A percentile compares a stretch with the other conserved stretches of the same genome.
These are phyloP conservation scores for Dipteronia dyeriana DNA, from an alignment of 345 rosid species.

Conservation along the genomic window DNA sequence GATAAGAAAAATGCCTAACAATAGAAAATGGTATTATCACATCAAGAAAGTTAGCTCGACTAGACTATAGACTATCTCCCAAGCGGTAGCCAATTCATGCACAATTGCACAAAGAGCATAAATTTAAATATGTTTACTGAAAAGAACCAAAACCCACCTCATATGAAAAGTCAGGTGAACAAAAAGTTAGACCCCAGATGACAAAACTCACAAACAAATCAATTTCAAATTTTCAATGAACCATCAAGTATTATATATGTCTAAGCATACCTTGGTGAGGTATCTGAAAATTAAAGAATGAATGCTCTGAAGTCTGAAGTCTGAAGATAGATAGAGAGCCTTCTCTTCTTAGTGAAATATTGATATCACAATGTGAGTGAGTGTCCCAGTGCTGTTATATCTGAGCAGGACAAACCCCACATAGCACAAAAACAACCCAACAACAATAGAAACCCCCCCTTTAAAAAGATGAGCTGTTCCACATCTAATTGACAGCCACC, in stretches of 20 bases:
- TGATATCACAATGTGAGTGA: conserved; percentile 15
- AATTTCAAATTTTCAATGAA: neutral
- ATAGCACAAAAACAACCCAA: conserved; percentile 15
- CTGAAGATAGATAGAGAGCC: neutral
- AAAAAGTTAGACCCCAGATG: neutral
- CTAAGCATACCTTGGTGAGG: conserved; percentile 26
- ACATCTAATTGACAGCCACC: conserved; percentile 45
- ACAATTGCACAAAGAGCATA: conserved; percentile 2
- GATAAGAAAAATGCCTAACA: conserved; percentile 21
- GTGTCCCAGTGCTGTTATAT: neutral
- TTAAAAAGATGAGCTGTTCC: conserved; percentile 54
- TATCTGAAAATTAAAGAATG: neutral
- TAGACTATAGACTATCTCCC: neutral
- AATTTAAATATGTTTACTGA: neutral
- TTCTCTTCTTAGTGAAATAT: conserved; percentile 25
- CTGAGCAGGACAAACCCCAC: conserved; percentile 23
- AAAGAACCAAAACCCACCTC: conserved; percentile 13
- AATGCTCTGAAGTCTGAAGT: neutral
- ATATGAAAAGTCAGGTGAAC: neutral
- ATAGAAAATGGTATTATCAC: neutral
- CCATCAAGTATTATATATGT: conserved; percentile 6
- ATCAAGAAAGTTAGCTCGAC: conserved; percentile 5
- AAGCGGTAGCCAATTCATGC: conserved; percentile 20
- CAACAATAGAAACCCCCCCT: conserved; percentile 33
- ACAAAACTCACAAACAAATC: neutral